Evolutionary conservation across 1,139 yeast genomes (phyloP), one percentile per base, ranked within the genome.

Genomic region (Scheffersomyces lignicola): DNA sequence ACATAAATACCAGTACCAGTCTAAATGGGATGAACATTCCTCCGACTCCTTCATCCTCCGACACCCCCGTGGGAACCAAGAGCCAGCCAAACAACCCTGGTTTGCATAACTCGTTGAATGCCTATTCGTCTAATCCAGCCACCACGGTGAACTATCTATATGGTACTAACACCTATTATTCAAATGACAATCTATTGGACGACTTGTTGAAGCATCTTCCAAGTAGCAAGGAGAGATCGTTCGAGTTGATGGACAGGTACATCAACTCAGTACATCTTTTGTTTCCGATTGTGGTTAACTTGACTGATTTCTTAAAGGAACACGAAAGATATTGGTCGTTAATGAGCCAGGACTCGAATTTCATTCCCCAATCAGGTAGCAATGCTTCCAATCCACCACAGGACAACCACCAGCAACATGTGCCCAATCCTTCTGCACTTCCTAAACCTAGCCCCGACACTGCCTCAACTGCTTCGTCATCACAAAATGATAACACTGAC

Each of bases 191-290:
- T 38, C 49, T 69, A n/a, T 48, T 65, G 12, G 62, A 54, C 16
- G 71, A 65, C 32, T 51, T 69, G 27, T 42, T 58, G 18, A 56
- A 52, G 16, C 61, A 60, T 41, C 44, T 68, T 11, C 74, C 74
- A 1, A 45, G 49, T 3, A 44, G 73, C 2, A 64, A 59, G 35
- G 73, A 69, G 38, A 62, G 80, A 39, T 75, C 80, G 0, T 67
- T 61, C 42, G 78, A 75, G 40, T 54, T 78, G 29, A 59, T 76
- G 4, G 64, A 66, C 29, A 60, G 77, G 16, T 78, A 73, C 43
- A 52, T 71, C 14, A 67, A 64, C 33, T 73, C 79, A 2, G 77
- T 78, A 17, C 81, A 77, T 46, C 70, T 78, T 4, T 52, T 78
- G 12, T 49, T 78, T 14, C 84, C 84, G 0, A 56, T 78, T 3